Evolutionary conservation across 208 protist genomes (phyloP).

Genomic region (Trichomonas tenax): DNA sequence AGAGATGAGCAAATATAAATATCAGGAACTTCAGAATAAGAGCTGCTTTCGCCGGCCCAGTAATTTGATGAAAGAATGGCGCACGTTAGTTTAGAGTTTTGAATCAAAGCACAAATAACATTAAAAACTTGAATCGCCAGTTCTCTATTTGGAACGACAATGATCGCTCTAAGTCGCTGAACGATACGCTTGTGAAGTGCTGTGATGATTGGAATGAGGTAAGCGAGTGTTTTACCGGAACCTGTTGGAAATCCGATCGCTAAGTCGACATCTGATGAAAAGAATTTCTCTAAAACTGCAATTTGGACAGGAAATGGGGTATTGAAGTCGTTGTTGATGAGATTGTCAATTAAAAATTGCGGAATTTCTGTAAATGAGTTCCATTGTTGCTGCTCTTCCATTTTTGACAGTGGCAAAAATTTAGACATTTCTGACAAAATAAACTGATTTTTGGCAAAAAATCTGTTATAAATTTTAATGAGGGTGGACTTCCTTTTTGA

Average conservation of each 20-base stretch:
- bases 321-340: background rate
- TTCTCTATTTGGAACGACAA: conserved; percentile 93
- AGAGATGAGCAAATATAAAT: conserved; percentile 93
- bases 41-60: conserved; percentile 67
- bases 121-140: conserved; percentile 95
- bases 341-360: background rate
- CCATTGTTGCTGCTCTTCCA: background rate
- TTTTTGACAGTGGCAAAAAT: background rate
- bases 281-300: background rate
- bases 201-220: conserved; percentile 81
- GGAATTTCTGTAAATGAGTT: background rate
- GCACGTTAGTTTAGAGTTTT: conserved; percentile 47
- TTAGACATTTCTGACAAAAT: too few species aligned
- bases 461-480: too few species aligned
- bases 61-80: conserved; percentile 91
- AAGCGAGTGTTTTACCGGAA: conserved; percentile 93
- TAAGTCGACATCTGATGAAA: background rate
- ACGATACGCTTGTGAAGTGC: conserved; percentile 60
- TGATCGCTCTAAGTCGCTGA: conserved; percentile 81
- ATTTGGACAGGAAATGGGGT: background rate
- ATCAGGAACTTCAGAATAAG: conserved; percentile 73
- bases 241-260: conserved; percentile 56
- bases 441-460: too few species aligned
- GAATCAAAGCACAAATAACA: conserved; percentile 63
- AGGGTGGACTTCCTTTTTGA: too few species aligned